Base-by-base conservation (phyloP, 2,329 filamentous ascomycete genomes). In the Zalaria obscura region DNA sequence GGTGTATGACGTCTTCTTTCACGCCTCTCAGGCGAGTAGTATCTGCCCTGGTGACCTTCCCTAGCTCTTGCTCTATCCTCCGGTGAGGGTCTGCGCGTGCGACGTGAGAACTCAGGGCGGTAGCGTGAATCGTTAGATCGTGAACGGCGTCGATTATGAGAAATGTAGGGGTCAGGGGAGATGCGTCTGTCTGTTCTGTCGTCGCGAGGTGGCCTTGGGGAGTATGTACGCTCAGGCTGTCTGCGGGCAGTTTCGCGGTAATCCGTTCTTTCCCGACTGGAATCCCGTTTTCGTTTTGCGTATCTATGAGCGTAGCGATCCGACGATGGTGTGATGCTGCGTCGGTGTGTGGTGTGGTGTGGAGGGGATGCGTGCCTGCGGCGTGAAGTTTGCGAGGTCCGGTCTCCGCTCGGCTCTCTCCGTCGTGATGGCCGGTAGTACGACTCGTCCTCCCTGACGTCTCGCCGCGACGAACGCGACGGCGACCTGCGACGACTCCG, bases 61-160 rank as follows among this genome's bases (percentile, higher is more conserved):
- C 39, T 40, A 11, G 28, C 39, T 28, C 39, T 35, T 41, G 18
- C 31, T 53, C 34, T 11, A 25, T 38, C 36, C 29, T 51, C 48
- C 9, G 57, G 51, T n/a, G 62, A 58, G 9, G 53, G 47, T 42
- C 48, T 50, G 49, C 55, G 56, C 36, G 58, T 53, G 38, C 46
- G 46, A 42, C 55, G 52, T 39, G 51, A 50, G 32, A 56, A 47
- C 32, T 54, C 53, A 25, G 52, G 50, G 40, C 55, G 50, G 47
- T 63, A 61, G 40, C 56, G 51, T 27, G 60, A 61, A 36, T 65
- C 62, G 45, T 48, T 51, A 9, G 65, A 67, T 9, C 52, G 59
- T 31, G 64, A 67, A 42, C 61, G 62, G 37, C 58, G 61, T 34
- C 59, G 62, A 42, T 52, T 48, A 8, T 55, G 43, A 29, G 55